A percentile compares a stretch with the other conserved stretches of the same genome.
These are phyloP conservation scores for Pachysandra terminalis DNA, from an alignment of 164 flowering plant genomes.

Conservation along the genomic window DNA sequence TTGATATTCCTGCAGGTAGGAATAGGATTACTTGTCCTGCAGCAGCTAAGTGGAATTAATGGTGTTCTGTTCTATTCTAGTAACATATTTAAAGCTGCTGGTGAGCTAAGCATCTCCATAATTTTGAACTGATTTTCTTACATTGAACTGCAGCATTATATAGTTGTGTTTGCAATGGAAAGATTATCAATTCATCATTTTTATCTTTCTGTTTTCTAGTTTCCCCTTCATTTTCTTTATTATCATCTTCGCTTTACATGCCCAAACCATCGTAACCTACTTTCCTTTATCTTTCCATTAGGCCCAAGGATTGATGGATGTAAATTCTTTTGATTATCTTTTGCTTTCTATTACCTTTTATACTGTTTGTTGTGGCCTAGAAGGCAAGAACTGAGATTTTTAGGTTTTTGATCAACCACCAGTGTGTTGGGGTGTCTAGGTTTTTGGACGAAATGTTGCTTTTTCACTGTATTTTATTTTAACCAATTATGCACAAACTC, in stretches of 20 bases:
- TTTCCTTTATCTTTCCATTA: too few relatives aligned
- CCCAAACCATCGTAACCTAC: too few relatives aligned
- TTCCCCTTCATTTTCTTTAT: neutral
- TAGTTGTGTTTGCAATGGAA: neutral
- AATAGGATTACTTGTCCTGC: constrained; percentile 76
- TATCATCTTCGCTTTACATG: too few relatives aligned
- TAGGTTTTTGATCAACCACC: too few relatives aligned
- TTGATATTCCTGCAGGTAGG: constrained; percentile 57
- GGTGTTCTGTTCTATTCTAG: constrained; percentile 88
- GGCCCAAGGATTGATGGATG: too few relatives aligned
- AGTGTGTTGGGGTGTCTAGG: too few relatives aligned
- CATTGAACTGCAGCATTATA: neutral
- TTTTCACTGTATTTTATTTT: neutral
- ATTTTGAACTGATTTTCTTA: neutral
- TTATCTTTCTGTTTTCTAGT: too few relatives aligned
- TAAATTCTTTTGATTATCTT: too few relatives aligned
- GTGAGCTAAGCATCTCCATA: constrained; percentile 33
- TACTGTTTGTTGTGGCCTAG: too few relatives aligned
- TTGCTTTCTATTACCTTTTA: too few relatives aligned
- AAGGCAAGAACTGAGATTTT: too few relatives aligned
- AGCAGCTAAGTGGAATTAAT: constrained; percentile 86
- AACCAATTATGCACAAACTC: neutral
- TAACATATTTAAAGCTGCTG: constrained; percentile 74
- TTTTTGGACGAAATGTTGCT: too few relatives aligned
- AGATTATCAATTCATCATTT: neutral